A percentile compares a stretch with the other conserved stretches of the same genome.
Evolutionary conservation across 2,329 filamentous ascomycete species (phyloP).

Genomic region (Decorospora gaudefroyi): DNA sequence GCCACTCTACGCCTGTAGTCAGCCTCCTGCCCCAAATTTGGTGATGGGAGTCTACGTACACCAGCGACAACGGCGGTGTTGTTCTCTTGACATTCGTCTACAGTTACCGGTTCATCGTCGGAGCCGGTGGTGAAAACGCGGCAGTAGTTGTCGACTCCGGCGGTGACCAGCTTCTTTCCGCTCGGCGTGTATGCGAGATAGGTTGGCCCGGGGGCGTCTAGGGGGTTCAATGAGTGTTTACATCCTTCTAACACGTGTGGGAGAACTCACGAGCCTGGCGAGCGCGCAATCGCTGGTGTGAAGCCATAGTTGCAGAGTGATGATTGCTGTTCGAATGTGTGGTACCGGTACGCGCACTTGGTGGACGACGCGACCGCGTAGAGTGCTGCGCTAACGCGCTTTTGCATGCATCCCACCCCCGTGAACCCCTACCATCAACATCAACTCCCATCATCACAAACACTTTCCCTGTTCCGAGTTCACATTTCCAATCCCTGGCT

Average conservation of each 20-base stretch:
- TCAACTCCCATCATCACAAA: neutral
- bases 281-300: slow-evolving; percentile 29
- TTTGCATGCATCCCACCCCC: slow-evolving; percentile 9
- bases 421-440: neutral
- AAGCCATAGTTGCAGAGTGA: slow-evolving; percentile 15
- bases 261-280: slow-evolving; percentile 41
- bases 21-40: slow-evolving; percentile 12
- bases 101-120: slow-evolving; percentile 87
- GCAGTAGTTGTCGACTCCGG: slow-evolving; percentile 90
- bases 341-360: slow-evolving; percentile 10
- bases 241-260: neutral
- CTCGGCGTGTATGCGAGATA: slow-evolving; percentile 88
- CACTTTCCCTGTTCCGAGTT: no score
- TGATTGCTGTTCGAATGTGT: slow-evolving; percentile 8
- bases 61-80: slow-evolving; percentile 78
- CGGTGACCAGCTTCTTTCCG: slow-evolving; percentile 83
- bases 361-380: slow-evolving; percentile 14
- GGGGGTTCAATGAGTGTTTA: slow-evolving; percentile 11
- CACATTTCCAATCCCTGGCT: no score
- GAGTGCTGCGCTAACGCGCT: slow-evolving; percentile 15
- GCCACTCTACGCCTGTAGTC: slow-evolving; percentile 60
- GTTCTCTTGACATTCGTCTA: slow-evolving; percentile 88
- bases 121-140: slow-evolving; percentile 90
- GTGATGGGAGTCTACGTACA: slow-evolving; percentile 47
- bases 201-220: slow-evolving; percentile 83